phyloP scores from a whole-genome alignment of 495 filamentous ascomycete species.

The Monascus purpureus region DNA sequence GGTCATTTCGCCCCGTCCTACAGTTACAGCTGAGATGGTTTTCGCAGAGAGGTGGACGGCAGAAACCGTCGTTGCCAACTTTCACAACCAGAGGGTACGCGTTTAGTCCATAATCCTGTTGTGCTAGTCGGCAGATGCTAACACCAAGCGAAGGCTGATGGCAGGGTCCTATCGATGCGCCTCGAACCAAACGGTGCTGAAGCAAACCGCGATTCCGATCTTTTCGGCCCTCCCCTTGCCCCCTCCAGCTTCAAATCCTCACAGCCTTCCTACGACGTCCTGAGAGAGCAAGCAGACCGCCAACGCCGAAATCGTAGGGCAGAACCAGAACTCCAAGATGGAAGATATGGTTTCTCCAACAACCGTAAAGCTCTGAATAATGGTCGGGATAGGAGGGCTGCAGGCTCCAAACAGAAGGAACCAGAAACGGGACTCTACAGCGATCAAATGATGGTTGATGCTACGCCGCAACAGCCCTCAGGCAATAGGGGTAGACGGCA shows the following conservation, averaged over 20 bases:
- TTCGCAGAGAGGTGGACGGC: conserved; percentile 67
- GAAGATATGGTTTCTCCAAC: conserved; percentile 40
- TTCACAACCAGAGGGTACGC: conserved; percentile 73
- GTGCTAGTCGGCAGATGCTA: conserved; percentile 5
- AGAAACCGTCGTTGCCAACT: conserved; percentile 66
- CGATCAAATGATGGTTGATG: conserved; percentile 32
- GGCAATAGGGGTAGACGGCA: conserved; percentile 11
- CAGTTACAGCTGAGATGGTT: conserved; percentile 74
- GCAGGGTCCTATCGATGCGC: conserved; percentile 65
- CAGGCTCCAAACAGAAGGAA: conserved; percentile 3
- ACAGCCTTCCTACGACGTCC: conserved; percentile 21
- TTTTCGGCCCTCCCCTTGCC: conserved; percentile 16
- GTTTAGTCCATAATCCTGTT: conserved; percentile 1
- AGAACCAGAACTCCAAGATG: conserved; percentile 42
- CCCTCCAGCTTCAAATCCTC: conserved; percentile 10
- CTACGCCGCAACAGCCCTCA: conserved; percentile 12
- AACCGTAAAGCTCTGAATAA: conserved; percentile 3
- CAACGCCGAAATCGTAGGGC: conserved; percentile 29
- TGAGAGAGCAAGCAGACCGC: conserved; percentile 34
- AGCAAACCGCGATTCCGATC: conserved; percentile 12
- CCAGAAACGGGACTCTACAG: conserved; percentile 22
- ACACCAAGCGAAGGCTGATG: conserved; percentile 53
- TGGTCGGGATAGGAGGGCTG: conserved; percentile 3
- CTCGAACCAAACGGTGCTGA: conserved; percentile 39
- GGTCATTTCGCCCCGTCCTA: conserved; percentile 53